Evolutionary conservation across 257 asterid species (phyloP).

Genomic region (Forsythia suspensa): DNA sequence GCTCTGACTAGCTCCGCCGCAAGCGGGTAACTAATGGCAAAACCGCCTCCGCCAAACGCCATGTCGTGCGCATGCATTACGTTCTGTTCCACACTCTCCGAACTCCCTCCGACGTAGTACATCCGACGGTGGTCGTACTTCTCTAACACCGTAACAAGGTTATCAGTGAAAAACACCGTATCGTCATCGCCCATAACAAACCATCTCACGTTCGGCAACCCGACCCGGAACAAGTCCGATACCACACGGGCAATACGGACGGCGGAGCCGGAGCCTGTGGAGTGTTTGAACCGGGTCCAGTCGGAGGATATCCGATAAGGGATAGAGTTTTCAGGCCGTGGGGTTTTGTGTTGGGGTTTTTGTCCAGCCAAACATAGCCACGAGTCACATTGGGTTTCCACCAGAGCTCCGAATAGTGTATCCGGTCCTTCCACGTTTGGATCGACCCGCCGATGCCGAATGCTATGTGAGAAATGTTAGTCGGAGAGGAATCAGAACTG

Average conservation of each 20-base stretch:
- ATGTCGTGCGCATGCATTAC: slow-evolving; percentile 74
- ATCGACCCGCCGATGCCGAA: slow-evolving; percentile 82
- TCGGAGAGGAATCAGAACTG: slow-evolving; percentile 39
- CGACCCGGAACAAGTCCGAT: slow-evolving; percentile 62
- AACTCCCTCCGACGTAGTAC: slow-evolving; percentile 79
- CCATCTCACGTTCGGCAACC: slow-evolving; percentile 74
- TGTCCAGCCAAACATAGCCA: slow-evolving; percentile 73
- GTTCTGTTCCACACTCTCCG: slow-evolving; percentile 90
- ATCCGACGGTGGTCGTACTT: slow-evolving; percentile 74
- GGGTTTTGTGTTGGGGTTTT: slow-evolving; percentile 39
- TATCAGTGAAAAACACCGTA: slow-evolving; percentile 79
- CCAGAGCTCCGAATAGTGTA: slow-evolving; percentile 67
- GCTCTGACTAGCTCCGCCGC: slow-evolving; percentile 53
- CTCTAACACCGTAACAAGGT: slow-evolving; percentile 61
- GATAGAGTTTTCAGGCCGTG: slow-evolving; percentile 31
- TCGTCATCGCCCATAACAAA: slow-evolving; percentile 98
- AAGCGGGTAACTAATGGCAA: slow-evolving; percentile 72
- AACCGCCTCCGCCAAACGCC: slow-evolving; percentile 98
- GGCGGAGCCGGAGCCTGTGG: slow-evolving; percentile 56
- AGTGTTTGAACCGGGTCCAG: slow-evolving; percentile 54
- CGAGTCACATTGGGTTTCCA: slow-evolving; percentile 67
- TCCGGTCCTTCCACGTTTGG: slow-evolving; percentile 63
- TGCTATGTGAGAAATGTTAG: slow-evolving; percentile 75
- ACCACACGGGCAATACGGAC: slow-evolving; percentile 76
- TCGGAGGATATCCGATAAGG: slow-evolving; percentile 65